Conservation (phyloP, 1,284 basidiomycete genomes). For the Cryptococcus hybrid region DNA sequence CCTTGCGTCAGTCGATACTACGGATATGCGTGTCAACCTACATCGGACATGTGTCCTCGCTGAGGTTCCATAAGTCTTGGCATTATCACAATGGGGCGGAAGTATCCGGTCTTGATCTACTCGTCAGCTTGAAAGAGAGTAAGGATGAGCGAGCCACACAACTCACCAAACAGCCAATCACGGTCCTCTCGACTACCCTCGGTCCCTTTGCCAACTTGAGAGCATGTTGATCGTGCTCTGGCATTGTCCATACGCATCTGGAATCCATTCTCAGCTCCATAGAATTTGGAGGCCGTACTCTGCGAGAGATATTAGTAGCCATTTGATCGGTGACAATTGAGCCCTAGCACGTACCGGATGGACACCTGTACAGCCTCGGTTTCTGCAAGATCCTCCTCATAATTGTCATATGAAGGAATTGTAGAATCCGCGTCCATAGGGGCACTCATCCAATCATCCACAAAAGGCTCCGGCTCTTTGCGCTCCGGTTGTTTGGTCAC, state of each 20-base stretch:
- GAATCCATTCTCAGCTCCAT: conserved; percentile 41
- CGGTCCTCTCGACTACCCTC: conserved; percentile 36
- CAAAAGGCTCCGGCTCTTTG: conserved; percentile 13
- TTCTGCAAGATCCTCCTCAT: conserved; percentile 23
- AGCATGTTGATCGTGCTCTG: conserved; percentile 35
- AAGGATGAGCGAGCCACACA: neutral
- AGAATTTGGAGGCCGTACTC: conserved; percentile 64
- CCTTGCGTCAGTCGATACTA: neutral
- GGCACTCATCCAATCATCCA: conserved; percentile 17
- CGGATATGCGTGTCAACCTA: conserved; percentile 14
- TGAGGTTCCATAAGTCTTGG: conserved; percentile 76
- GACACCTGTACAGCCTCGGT: conserved; percentile 83
- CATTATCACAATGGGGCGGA: conserved; percentile 65
- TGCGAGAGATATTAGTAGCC: conserved; percentile 32
- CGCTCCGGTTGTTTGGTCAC: conserved; percentile 4
- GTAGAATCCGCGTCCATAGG: neutral
- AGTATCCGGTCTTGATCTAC: conserved; percentile 36
- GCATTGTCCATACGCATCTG: conserved; percentile 36
- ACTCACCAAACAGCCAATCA: conserved; percentile 53
- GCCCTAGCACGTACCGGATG: conserved; percentile 59
- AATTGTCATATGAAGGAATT: conserved; percentile 6
- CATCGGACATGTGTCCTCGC: conserved; percentile 78
- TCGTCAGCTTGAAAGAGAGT: conserved; percentile 44
- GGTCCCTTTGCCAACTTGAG: conserved; percentile 38
- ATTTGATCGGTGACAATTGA: neutral